Evolutionary conservation across 2,329 filamentous ascomycete genomes (phyloP).

Genomic region (Alternaria angustiovoidea): DNA sequence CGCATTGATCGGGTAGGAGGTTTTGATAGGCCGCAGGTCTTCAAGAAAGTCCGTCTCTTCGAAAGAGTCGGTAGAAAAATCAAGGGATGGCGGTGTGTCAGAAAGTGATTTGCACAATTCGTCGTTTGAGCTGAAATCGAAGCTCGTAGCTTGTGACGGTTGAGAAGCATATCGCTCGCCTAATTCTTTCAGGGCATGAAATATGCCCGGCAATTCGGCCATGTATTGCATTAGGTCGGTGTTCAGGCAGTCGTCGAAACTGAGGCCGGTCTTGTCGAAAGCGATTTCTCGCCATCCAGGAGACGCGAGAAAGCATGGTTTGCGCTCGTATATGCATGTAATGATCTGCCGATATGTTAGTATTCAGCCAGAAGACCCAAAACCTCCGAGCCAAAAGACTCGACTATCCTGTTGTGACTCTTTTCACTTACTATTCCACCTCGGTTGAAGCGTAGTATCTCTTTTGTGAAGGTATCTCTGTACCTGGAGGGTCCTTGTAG

Average conservation of each 20-base stretch:
- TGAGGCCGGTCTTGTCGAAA: conserved; percentile 42
- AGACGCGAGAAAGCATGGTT: conserved; percentile 40
- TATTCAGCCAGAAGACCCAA: neutral
- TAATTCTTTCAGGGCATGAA: conserved; percentile 38
- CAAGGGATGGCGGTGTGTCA: conserved; percentile 30
- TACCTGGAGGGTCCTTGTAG: conserved; percentile 40
- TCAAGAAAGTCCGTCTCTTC: conserved; percentile 22
- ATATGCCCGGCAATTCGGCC: conserved; percentile 37
- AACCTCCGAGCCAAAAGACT: neutral
- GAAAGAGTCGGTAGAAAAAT: conserved; percentile 29
- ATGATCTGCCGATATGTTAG: conserved; percentile 36
- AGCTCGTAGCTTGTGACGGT: conserved; percentile 1
- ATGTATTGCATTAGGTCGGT: conserved; percentile 40
- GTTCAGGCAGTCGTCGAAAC: conserved; percentile 37
- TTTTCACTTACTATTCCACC: conserved; percentile 40
- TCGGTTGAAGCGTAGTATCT: conserved; percentile 42
- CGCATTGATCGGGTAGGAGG: neutral
- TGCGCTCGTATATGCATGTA: conserved; percentile 41
- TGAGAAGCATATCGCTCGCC: conserved; percentile 6
- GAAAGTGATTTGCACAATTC: conserved; percentile 12
- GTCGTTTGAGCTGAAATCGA: conserved; percentile 12
- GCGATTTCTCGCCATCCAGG: conserved; percentile 44
- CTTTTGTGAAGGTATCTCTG: conserved; percentile 40
- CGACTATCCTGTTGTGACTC: neutral
- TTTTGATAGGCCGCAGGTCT: conserved; percentile 20